Percentiles rank a stretch among this genome's conserved stretches.
Conservation (phyloP, 805 yeast genomes). For the Phaffomyces opuntiae region DNA sequence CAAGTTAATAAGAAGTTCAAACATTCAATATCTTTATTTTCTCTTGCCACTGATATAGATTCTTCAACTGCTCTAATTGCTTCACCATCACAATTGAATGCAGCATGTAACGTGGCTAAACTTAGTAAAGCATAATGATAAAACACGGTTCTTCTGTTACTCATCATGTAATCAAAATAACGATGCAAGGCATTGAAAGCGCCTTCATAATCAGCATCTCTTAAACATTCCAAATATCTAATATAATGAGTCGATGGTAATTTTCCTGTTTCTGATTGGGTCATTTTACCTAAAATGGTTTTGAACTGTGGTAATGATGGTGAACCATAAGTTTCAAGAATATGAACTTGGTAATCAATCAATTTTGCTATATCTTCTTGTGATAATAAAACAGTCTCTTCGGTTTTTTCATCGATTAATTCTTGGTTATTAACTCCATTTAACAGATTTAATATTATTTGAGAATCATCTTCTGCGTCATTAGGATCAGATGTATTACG, state of each 20-base stretch:
- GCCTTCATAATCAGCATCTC: conserved; percentile 50
- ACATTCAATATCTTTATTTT: conserved; percentile 56
- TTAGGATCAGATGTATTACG: conserved; percentile 12
- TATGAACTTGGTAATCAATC: conserved; percentile 45
- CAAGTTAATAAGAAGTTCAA: conserved; percentile 24
- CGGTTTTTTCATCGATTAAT: conserved; percentile 1
- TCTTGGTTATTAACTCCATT: conserved; percentile 2
- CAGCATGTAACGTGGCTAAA: conserved; percentile 64
- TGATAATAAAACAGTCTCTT: conserved; percentile 33
- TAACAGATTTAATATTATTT: conserved; percentile 12
- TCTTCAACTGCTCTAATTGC: conserved; percentile 80
- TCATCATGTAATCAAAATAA: conserved; percentile 73
- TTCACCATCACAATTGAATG: conserved; percentile 49
- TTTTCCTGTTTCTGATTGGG: conserved; percentile 36
- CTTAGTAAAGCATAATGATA: conserved; percentile 76
- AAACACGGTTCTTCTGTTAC: conserved; percentile 51
- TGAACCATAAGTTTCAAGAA: conserved; percentile 45
- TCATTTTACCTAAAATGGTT: conserved; percentile 37
- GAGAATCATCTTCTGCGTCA: conserved; percentile 20
- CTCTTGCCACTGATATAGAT: conserved; percentile 83
- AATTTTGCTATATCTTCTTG: conserved; percentile 44
- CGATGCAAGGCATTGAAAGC: conserved; percentile 49
- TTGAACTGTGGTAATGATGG: conserved; percentile 39
- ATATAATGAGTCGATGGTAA: conserved; percentile 48
- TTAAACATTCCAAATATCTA: conserved; percentile 51